Conservation (phyloP, 2,329 filamentous ascomycete species). For the Thelonectria olida region DNA sequence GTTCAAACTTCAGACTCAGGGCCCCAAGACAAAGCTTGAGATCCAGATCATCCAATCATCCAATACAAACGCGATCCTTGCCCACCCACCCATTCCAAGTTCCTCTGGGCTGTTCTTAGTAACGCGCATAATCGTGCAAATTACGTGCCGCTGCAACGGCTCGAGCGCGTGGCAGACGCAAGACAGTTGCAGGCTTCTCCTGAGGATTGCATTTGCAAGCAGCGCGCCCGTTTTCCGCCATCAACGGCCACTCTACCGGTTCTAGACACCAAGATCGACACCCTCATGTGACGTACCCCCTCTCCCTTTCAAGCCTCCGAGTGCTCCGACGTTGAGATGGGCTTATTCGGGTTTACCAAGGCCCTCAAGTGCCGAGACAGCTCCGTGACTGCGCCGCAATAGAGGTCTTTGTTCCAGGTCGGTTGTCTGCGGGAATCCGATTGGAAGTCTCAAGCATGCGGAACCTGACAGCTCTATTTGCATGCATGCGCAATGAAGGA, state of each 20-base stretch:
- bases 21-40: constrained; percentile 26
- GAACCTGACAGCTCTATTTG: not conserved
- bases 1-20: constrained; percentile 1
- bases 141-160: constrained; percentile 9
- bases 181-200: not conserved
- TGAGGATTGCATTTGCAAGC: not conserved
- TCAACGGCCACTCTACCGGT: constrained; percentile 16
- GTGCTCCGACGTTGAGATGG: constrained; percentile 15
- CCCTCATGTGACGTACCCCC: constrained; percentile 35
- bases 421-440: not conserved
- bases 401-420: not conserved
- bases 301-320: constrained; percentile 16
- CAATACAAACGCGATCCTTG: constrained; percentile 23
- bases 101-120: constrained; percentile 10
- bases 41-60: constrained; percentile 31
- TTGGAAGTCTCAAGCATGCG: not conserved
- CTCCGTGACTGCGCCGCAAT: not conserved
- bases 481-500: not conserved
- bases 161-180: constrained; percentile 3
- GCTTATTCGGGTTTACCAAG: constrained; percentile 4
- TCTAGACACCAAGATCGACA: constrained; percentile 36
- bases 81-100: constrained; percentile 23
- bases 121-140: constrained; percentile 14
- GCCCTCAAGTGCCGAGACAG: constrained; percentile 25
- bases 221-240: constrained; percentile 4